A percentile compares a stretch with the other conserved stretches of the same genome.
Conservation (phyloP, 352 stramenopile species). For the Globisporangium abappressorium region DNA sequence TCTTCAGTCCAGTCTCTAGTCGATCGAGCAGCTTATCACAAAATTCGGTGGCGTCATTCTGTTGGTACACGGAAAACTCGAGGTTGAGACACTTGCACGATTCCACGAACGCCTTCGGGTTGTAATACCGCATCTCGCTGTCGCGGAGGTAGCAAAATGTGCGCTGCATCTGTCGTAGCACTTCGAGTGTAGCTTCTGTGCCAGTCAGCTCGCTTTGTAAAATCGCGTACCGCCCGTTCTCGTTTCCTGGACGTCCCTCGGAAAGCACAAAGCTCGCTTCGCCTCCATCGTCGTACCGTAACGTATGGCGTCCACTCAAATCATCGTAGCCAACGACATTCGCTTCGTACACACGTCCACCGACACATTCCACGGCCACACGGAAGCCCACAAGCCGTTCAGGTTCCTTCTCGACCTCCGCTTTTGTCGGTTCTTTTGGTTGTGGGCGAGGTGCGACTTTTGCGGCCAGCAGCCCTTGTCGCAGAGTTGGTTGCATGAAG, state of each 20-base stretch:
- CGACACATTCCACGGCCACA: conserved; percentile 93
- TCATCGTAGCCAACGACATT: conserved; percentile 89
- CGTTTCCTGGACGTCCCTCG: conserved; percentile 93
- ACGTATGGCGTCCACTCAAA: conserved; percentile 62
- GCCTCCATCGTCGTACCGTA: conserved; percentile 89
- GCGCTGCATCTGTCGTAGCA: conserved; percentile 85
- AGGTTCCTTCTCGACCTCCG: conserved; percentile 85
- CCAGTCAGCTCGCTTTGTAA: conserved; percentile 73
- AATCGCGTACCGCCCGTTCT: conserved; percentile 94
- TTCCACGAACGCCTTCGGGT: conserved; percentile 87
- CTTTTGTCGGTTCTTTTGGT: conserved; percentile 77
- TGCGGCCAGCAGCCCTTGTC: conserved; percentile 72
- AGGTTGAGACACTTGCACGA: conserved; percentile 87
- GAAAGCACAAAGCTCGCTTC: conserved; percentile 86
- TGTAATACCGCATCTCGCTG: conserved; percentile 85
- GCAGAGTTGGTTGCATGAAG: conserved; percentile 88
- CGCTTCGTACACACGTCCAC: conserved; percentile 92
- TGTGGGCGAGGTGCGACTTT: conserved; percentile 55
- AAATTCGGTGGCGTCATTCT: conserved; percentile 99
- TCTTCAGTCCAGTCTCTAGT: conserved; percentile 95
- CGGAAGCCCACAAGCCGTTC: conserved; percentile 68
- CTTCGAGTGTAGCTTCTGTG: conserved; percentile 82
- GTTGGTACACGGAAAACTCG: conserved; percentile 97
- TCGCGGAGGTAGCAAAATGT: conserved; percentile 89
- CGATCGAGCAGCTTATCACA: conserved; percentile 98